A percentile compares a stretch with the other conserved stretches of the same genome.
phyloP scores from a whole-genome alignment of 1,284 basidiomycete species.

The Exobasidium cylindrosporum region DNA sequence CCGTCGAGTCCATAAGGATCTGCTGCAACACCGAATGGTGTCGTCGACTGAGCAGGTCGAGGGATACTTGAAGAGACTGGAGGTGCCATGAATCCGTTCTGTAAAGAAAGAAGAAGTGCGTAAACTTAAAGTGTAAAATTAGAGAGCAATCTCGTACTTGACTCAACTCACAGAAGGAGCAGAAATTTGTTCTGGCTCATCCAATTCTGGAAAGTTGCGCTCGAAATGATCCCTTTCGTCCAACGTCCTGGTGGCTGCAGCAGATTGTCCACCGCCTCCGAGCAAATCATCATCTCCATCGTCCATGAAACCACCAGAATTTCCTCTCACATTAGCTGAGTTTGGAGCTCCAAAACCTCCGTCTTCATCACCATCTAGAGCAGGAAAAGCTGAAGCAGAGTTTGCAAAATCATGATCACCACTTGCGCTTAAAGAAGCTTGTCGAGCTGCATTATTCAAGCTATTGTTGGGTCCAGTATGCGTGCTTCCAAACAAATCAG shows the following conservation, averaged over 20 bases:
- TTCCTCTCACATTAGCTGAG: constrained; percentile 13
- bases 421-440: constrained; percentile 1
- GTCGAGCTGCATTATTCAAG: not conserved
- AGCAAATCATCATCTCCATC: constrained; percentile 24
- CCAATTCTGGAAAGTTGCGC: constrained; percentile 83
- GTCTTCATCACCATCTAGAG: constrained; percentile 58
- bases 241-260: constrained; percentile 34
- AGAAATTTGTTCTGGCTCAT: constrained; percentile 60
- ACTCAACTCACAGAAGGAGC: constrained; percentile 4
- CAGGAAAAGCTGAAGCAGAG: constrained; percentile 64
- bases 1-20: constrained; percentile 20
- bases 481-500: constrained; percentile 44
- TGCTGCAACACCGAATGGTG: constrained; percentile 46
- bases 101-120: constrained; percentile 14
- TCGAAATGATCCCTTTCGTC: constrained; percentile 88
- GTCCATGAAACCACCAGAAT: constrained; percentile 12
- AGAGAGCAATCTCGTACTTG: too few species aligned
- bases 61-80: constrained; percentile 63
- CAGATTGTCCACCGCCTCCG: constrained; percentile 10
- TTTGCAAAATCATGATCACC: constrained; percentile 41
- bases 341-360: constrained; percentile 66
- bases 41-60: constrained; percentile 26
- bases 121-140: too few species aligned
- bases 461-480: not conserved
- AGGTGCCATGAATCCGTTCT: constrained; percentile 57